Conservation (phyloP, 495 filamentous ascomycete species). For the Annulohypoxylon maeteangense region DNA sequence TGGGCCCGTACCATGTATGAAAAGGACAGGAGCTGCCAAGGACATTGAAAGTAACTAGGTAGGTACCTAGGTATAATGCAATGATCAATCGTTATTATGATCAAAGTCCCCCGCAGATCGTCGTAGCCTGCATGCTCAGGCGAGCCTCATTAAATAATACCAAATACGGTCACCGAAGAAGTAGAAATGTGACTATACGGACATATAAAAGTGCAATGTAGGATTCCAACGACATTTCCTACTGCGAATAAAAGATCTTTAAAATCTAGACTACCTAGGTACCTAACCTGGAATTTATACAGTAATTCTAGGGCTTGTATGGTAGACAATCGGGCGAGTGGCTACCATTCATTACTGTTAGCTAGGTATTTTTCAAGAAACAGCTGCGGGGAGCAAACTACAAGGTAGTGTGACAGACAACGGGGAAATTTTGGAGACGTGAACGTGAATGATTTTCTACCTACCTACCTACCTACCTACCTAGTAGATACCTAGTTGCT, state of each 20-base stretch:
- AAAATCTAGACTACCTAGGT: background rate
- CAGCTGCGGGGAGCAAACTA: no score
- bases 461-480: no score
- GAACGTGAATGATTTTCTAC: no score
- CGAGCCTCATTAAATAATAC: constrained; percentile 17
- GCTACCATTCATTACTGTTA: no score
- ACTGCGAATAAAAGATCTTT: background rate
- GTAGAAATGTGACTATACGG: background rate
- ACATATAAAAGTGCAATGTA: constrained; percentile 23
- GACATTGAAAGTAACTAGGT: background rate
- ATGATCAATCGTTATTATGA: background rate
- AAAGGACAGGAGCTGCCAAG: background rate
- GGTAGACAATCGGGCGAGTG: no score
- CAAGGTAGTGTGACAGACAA: no score
- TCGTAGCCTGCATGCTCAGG: constrained; percentile 15
- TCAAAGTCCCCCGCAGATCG: constrained; percentile 7
- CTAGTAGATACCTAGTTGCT: background rate
- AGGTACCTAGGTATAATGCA: background rate
- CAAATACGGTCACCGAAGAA: background rate
- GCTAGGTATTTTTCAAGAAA: no score
- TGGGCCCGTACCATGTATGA: no score
- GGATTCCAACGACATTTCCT: constrained; percentile 12
- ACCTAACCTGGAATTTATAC: no score
- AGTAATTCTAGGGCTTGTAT: no score
- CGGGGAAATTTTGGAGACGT: no score